Evolutionary conservation across 257 asterid species (phyloP).

Genomic region (Dorcoceras hygrometricum): DNA sequence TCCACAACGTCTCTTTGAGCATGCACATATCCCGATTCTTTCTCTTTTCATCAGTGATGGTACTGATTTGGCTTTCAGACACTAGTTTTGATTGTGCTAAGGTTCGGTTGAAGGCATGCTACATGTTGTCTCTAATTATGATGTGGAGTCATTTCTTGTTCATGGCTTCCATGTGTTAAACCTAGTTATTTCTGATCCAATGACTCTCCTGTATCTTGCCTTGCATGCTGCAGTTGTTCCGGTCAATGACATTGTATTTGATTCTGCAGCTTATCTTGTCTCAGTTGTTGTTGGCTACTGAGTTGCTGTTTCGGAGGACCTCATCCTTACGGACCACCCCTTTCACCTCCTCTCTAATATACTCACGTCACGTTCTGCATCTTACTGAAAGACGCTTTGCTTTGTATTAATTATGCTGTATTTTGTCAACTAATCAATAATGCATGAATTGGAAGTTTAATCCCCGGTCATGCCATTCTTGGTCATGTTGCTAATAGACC

Average conservation of each 20-base stretch:
- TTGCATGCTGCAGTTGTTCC: background rate
- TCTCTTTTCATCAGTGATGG: background rate
- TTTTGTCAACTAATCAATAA: background rate
- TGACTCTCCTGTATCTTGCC: background rate
- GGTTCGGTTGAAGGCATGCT: background rate
- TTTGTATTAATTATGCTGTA: background rate
- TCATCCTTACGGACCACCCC: background rate
- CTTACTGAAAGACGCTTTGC: background rate
- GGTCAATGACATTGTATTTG: background rate
- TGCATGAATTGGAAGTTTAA: background rate
- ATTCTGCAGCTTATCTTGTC: slow-evolving; percentile 13
- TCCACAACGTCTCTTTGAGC: background rate
- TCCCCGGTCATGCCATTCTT: background rate
- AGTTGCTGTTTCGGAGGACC: slow-evolving; percentile 8
- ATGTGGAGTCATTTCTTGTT: background rate
- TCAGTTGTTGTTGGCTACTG: slow-evolving; percentile 14
- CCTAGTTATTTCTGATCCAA: background rate
- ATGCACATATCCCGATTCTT: background rate
- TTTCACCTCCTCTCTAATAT: background rate
- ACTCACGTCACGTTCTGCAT: background rate
- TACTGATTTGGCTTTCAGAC: background rate
- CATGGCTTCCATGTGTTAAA: background rate
- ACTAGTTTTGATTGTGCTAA: background rate
- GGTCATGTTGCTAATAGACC: background rate
- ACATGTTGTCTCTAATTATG: background rate